Percentiles rank a stretch among this genome's conserved stretches.
phyloP scores from a whole-genome alignment of 768 basidiomycete genomes.

The Sarcodon sp. region DNA sequence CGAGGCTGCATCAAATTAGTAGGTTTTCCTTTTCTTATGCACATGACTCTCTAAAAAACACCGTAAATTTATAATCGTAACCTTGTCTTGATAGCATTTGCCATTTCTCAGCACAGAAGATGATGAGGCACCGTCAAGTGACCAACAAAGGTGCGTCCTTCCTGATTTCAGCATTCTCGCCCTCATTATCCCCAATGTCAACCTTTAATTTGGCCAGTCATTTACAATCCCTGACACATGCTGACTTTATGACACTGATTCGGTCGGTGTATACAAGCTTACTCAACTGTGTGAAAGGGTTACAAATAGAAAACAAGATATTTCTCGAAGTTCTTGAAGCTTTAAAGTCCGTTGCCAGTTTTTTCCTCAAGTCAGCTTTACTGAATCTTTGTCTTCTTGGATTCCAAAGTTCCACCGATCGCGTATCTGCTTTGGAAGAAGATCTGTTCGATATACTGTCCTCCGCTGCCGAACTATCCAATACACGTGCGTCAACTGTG shows the following conservation, averaged over 20 bases:
- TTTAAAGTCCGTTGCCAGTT: conserved; percentile 20
- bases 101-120: too few species aligned
- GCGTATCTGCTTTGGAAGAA: conserved; percentile 36
- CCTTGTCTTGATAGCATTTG: too few species aligned
- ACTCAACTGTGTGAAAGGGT: conserved; percentile 51
- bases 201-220: conserved; percentile 38
- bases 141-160: too few species aligned
- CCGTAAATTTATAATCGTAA: too few species aligned
- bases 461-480: conserved; percentile 75
- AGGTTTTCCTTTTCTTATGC: conserved; percentile 12
- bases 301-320: conserved; percentile 46
- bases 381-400: conserved; percentile 13
- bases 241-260: conserved; percentile 53
- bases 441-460: conserved; percentile 70
- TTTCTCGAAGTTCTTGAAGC: conserved; percentile 47
- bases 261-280: conserved; percentile 47
- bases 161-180: background rate
- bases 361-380: background rate
- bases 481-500: conserved; percentile 72
- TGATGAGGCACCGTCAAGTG: too few species aligned
- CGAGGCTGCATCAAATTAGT: conserved; percentile 47
- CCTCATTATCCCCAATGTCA: background rate
- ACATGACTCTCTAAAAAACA: background rate
- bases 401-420: conserved; percentile 22
- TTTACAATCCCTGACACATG: conserved; percentile 55